Evolutionary conservation across 441 rosid genomes (phyloP).

Genomic region (Gossypium trilobum): DNA sequence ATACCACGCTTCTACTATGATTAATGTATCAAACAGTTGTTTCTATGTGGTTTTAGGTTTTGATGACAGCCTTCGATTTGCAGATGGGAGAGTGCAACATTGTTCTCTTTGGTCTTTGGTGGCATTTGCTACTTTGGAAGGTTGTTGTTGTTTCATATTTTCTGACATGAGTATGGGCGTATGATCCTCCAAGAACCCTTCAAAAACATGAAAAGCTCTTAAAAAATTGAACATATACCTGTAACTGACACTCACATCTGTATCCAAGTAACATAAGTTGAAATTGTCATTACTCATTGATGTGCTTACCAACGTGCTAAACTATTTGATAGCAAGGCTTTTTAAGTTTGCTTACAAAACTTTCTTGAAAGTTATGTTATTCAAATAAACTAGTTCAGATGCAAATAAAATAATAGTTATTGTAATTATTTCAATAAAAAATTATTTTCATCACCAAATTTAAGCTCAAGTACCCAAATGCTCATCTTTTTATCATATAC

Average conservation of each 20-base stretch:
- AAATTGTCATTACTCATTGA: neutral
- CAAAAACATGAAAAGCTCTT: neutral
- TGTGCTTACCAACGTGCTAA: neutral
- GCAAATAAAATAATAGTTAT: too few relatives aligned
- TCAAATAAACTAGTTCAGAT: too few relatives aligned
- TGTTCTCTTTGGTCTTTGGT: slow-evolving; percentile 66
- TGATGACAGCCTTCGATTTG: slow-evolving; percentile 37
- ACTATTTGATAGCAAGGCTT: neutral
- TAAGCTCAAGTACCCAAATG: too few relatives aligned
- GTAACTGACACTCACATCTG: neutral
- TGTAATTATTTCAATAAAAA: too few relatives aligned
- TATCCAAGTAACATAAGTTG: neutral
- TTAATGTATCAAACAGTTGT: slow-evolving; percentile 12
- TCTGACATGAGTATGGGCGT: neutral
- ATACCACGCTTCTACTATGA: neutral
- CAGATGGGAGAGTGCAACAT: slow-evolving; percentile 86
- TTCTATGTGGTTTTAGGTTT: slow-evolving; percentile 16
- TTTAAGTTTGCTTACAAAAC: too few relatives aligned
- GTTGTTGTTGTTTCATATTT: slow-evolving; percentile 25
- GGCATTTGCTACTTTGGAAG: slow-evolving; percentile 86
- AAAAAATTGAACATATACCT: neutral
- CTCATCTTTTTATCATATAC: too few relatives aligned
- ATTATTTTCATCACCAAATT: too few relatives aligned
- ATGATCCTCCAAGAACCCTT: neutral
- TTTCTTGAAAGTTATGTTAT: too few relatives aligned